A percentile compares a stretch with the other conserved stretches of the same genome.
These are phyloP conservation scores for Mrakia hoshinonis DNA, from an alignment of 768 basidiomycete genomes.

Conservation along the genomic window DNA sequence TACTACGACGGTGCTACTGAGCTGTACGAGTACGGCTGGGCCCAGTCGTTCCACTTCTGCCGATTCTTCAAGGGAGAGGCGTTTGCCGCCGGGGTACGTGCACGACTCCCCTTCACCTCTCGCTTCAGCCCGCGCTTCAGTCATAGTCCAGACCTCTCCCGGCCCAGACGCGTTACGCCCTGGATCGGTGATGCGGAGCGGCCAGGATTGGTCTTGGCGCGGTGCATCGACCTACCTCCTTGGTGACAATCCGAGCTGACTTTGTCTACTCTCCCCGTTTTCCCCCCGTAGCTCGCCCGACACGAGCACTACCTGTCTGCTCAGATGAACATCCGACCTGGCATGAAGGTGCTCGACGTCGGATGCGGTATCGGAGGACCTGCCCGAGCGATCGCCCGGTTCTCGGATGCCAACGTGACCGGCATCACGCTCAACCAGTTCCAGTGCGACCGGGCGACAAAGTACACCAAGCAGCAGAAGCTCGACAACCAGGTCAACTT, in stretches of 20 bases:
- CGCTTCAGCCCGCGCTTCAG: neutral
- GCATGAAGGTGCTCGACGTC: constrained; percentile 95
- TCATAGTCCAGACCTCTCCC: constrained; percentile 28
- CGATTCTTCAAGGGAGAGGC: constrained; percentile 81
- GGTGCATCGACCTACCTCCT: too few relatives aligned
- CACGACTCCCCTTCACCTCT: neutral
- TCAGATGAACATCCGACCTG: constrained; percentile 71
- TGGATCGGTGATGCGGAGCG: too few relatives aligned
- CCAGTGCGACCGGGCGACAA: constrained; percentile 77
- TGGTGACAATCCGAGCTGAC: neutral
- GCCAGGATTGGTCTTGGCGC: too few relatives aligned
- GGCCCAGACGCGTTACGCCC: neutral
- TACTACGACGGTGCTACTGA: constrained; percentile 79
- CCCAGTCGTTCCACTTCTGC: constrained; percentile 82
- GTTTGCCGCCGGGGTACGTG: constrained; percentile 35
- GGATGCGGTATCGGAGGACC: constrained; percentile 98
- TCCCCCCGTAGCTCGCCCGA: constrained; percentile 55
- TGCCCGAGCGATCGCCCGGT: constrained; percentile 86
- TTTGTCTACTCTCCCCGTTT: neutral
- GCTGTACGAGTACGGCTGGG: constrained; percentile 76
- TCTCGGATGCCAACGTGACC: constrained; percentile 55
- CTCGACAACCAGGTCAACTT: constrained; percentile 69
- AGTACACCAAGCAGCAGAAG: constrained; percentile 66
- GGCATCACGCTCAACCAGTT: constrained; percentile 87
- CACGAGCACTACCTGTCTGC: constrained; percentile 96